phyloP scores from a whole-genome alignment of 1,284 basidiomycete genomes.

The Leccinum solheimii region DNA sequence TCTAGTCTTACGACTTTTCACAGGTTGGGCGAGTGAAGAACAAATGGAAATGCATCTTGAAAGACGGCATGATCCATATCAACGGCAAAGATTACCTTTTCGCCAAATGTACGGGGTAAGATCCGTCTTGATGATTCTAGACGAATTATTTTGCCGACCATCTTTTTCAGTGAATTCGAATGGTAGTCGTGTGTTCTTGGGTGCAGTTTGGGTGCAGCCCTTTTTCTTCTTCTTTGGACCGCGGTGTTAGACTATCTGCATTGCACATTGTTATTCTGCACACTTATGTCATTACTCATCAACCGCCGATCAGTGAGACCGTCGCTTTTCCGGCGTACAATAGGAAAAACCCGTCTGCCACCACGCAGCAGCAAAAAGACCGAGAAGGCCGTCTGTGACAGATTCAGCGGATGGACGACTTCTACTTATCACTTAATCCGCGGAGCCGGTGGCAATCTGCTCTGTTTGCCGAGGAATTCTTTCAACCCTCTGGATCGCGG shows the following conservation, averaged over 20 bases:
- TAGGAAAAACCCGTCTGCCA: constrained; percentile 29
- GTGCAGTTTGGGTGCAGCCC: neutral
- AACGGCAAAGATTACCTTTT: constrained; percentile 98
- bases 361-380: constrained; percentile 2
- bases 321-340: constrained; percentile 25
- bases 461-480: neutral
- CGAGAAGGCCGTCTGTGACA: neutral
- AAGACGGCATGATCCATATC: constrained; percentile 97
- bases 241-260: constrained; percentile 25
- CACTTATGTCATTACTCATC: constrained; percentile 27
- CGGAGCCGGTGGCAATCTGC: neutral
- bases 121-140: neutral
- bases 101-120: constrained; percentile 72
- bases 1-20: constrained; percentile 1
- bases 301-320: constrained; percentile 13
- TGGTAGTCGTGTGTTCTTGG: constrained; percentile 30
- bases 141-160: neutral
- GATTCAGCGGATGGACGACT: neutral
- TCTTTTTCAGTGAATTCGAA: constrained; percentile 38
- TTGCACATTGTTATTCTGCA: constrained; percentile 23
- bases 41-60: constrained; percentile 99
- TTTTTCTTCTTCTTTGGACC: constrained; percentile 4
- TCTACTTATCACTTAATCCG: neutral
- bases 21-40: constrained; percentile 98
- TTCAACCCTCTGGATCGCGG: constrained; percentile 6